Base-by-base conservation (phyloP, 805 yeast species). In the Pichia paraexigua region DNA sequence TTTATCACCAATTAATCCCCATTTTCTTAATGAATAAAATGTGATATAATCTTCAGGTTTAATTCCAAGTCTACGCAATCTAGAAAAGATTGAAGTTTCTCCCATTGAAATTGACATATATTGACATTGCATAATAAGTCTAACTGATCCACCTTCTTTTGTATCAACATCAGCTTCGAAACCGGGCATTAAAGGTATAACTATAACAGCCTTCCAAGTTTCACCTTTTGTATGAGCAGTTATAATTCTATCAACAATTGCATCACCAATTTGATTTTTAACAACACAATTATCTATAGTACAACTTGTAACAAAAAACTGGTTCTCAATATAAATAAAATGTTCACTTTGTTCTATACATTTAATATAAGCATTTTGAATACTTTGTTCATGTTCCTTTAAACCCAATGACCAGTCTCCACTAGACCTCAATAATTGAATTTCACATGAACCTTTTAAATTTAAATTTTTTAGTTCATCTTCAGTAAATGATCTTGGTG, bases 121-220 rank as follows among this genome's bases (percentile, higher is more conserved):
- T 69, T 94, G 98, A 63, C 97, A 90, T 68, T 90, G 92, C 94
- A 92, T 91, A 58, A 94, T 95, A 25, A 94, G 84, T 62, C 99
- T 80, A 5, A 94, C 90, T n/a, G 96, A 80, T 0, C 96, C 86
- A 1, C 97, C 99, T 58, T 90, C 97, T 17, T 94, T 86, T 56
- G 86, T 80, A 63, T 92, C 98, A 21, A 95, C 95, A 57, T 89
- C 87, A 27, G 96, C 83, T 62, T 86, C 94, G 66, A 95, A 94
- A 0, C 99, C 99, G 1, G 99, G 99, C 94, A 94, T 89, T 58
- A 94, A 73, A 3, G 99, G 99, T 56, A 94, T 89, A 12, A 94
- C 76, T 54, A 94, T 85, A 25, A 89, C 79, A 1, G 98, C 98
- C 56, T 83, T 83, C 99, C 99, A 94, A 12, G 72, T 67, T 49